These are phyloP conservation scores for Lathyrus aphaca DNA, from an alignment of 306 rosid species.

Conservation along the genomic window DNA sequence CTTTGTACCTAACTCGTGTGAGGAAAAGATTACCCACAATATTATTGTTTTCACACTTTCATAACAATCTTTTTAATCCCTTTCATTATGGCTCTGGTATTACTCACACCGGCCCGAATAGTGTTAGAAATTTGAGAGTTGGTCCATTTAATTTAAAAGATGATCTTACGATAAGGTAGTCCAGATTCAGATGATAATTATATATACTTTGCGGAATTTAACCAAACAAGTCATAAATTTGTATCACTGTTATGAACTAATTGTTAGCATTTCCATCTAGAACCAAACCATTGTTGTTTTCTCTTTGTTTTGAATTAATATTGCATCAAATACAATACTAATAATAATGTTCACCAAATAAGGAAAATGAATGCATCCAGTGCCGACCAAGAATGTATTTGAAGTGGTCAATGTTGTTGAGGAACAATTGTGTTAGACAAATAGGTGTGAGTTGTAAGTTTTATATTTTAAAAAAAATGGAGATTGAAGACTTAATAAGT, in stretches of 20 bases:
- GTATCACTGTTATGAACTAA: background rate
- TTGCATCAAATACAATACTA: background rate
- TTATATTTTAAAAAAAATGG: too few species aligned
- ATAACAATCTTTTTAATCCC: too few species aligned
- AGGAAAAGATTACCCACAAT: conserved; percentile 1
- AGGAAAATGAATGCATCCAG: background rate
- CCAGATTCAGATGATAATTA: background rate
- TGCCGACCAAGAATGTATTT: background rate
- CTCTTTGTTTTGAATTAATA: background rate
- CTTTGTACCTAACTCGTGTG: conserved; percentile 8
- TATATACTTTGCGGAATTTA: background rate
- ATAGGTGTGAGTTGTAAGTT: too few species aligned
- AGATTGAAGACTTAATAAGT: too few species aligned
- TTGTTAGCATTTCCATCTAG: background rate
- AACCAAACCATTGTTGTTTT: background rate
- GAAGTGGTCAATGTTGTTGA: background rate
- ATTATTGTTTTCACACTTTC: background rate
- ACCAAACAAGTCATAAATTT: background rate
- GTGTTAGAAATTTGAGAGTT: background rate
- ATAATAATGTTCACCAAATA: background rate
- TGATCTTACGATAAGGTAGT: background rate
- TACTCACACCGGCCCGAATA: background rate
- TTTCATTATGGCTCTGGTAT: background rate
- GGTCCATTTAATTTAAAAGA: too few species aligned
- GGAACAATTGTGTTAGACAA: too few species aligned